A percentile compares a stretch with the other conserved stretches of the same genome.
These are phyloP conservation scores for Tolypocladium cylindrosporum DNA, from an alignment of 2,329 filamentous ascomycete genomes.

Conservation along the genomic window DNA sequence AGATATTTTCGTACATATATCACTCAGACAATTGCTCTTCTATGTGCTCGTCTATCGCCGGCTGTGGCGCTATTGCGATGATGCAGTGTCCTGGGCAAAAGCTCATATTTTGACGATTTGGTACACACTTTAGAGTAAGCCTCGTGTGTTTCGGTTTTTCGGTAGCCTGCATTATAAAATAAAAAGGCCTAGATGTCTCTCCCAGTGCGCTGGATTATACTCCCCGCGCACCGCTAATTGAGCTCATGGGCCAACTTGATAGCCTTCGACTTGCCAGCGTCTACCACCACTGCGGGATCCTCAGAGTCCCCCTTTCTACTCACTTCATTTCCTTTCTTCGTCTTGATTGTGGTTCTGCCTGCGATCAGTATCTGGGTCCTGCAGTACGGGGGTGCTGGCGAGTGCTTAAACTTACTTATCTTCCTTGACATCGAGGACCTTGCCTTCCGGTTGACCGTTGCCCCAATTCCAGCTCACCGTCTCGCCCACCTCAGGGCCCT, in stretches of 20 bases:
- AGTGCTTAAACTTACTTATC: conserved; percentile 23
- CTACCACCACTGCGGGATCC: conserved; percentile 32
- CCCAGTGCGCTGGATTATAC: background rate
- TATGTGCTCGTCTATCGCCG: no score
- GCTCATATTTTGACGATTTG: no score
- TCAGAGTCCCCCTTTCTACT: conserved; percentile 27
- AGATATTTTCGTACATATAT: no score
- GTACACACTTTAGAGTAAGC: background rate
- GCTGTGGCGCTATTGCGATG: no score
- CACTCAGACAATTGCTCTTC: no score
- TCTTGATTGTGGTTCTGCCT: conserved; percentile 24
- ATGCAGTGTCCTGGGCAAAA: no score
- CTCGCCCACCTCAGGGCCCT: conserved; percentile 27
- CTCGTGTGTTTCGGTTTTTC: background rate
- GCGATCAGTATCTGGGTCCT: background rate
- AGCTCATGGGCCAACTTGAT: conserved; percentile 30
- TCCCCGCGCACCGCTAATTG: conserved; percentile 11
- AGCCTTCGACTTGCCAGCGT: conserved; percentile 31
- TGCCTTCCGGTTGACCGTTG: conserved; percentile 29
- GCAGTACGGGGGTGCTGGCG: no score
- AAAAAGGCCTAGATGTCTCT: no score
- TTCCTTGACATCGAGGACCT: conserved; percentile 32
- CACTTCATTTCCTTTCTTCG: conserved; percentile 31
- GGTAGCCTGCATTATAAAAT: no score
- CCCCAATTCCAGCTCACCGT: conserved; percentile 39